phyloP scores from a whole-genome alignment of 768 basidiomycete species.

The Trametopsis cervina region DNA sequence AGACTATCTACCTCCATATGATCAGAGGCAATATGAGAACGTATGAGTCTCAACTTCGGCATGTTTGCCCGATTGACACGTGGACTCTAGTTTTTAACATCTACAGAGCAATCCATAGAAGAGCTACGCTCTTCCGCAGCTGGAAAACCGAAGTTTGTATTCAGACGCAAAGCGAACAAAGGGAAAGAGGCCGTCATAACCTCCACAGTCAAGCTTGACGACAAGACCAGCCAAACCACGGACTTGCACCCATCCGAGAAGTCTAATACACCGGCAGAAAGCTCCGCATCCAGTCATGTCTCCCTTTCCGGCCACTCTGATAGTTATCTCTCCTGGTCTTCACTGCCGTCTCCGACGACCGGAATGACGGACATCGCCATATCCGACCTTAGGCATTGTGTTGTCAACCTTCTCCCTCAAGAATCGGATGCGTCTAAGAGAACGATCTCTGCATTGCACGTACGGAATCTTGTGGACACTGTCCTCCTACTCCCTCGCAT shows the following conservation, averaged over 20 bases:
- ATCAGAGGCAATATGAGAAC: constrained; percentile 64
- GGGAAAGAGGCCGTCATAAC: background rate
- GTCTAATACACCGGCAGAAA: background rate
- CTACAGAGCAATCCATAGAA: constrained; percentile 50
- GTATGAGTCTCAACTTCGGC: no score
- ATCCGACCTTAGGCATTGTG: constrained; percentile 56
- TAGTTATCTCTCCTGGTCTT: constrained; percentile 38
- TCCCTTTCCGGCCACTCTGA: constrained; percentile 37
- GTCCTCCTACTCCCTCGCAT: constrained; percentile 61
- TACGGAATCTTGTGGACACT: constrained; percentile 50
- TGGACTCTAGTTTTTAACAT: constrained; percentile 72
- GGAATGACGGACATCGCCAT: constrained; percentile 51
- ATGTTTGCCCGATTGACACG: no score
- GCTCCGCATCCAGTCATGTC: background rate
- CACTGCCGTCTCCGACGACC: constrained; percentile 30
- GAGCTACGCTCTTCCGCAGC: constrained; percentile 36
- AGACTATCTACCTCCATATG: constrained; percentile 60
- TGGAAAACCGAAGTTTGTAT: constrained; percentile 58
- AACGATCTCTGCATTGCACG: constrained; percentile 54
- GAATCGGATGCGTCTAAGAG: constrained; percentile 11
- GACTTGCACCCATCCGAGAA: background rate
- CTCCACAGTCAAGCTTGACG: background rate
- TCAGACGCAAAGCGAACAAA: constrained; percentile 44
- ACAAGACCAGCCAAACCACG: background rate
- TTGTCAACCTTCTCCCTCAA: constrained; percentile 55